phyloP scores from a whole-genome alignment of 208 protist genomes.

The Acanthamoeba lenticulata region DNA sequence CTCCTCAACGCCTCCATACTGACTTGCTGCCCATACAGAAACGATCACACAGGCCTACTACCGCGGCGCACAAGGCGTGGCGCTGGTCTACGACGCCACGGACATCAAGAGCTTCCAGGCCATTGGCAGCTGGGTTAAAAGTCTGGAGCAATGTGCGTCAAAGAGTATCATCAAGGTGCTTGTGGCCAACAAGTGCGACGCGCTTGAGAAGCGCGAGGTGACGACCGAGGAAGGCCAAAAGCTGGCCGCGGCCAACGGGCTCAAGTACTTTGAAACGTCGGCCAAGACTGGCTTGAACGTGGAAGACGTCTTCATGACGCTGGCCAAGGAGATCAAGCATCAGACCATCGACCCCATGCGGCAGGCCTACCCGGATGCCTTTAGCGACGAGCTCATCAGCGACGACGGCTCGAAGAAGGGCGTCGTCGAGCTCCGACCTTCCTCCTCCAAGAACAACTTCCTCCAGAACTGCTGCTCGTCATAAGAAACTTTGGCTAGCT shows the following conservation, averaged over 20 bases:
- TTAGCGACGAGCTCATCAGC: too few species aligned
- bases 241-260: slow-evolving; percentile 86
- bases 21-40: background rate
- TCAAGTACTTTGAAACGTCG: slow-evolving; percentile 88
- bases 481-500: too few species aligned
- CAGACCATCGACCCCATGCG: slow-evolving; percentile 62
- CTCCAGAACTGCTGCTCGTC: background rate
- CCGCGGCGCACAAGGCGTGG: slow-evolving; percentile 93
- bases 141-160: slow-evolving; percentile 92
- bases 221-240: slow-evolving; percentile 78
- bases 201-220: slow-evolving; percentile 80
- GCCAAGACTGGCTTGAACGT: slow-evolving; percentile 87
- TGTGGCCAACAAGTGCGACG: slow-evolving; percentile 92
- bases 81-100: slow-evolving; percentile 93
- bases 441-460: background rate
- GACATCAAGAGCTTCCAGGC: slow-evolving; percentile 87
- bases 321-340: slow-evolving; percentile 86
- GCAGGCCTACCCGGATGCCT: background rate
- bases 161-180: slow-evolving; percentile 92
- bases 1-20: background rate
- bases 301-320: slow-evolving; percentile 87
- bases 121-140: slow-evolving; percentile 91
- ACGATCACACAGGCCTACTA: slow-evolving; percentile 87
- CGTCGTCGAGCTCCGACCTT: background rate
- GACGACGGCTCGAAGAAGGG: background rate